Conservation (phyloP, 331 rosid species). For the Acacia pycnantha region DNA sequence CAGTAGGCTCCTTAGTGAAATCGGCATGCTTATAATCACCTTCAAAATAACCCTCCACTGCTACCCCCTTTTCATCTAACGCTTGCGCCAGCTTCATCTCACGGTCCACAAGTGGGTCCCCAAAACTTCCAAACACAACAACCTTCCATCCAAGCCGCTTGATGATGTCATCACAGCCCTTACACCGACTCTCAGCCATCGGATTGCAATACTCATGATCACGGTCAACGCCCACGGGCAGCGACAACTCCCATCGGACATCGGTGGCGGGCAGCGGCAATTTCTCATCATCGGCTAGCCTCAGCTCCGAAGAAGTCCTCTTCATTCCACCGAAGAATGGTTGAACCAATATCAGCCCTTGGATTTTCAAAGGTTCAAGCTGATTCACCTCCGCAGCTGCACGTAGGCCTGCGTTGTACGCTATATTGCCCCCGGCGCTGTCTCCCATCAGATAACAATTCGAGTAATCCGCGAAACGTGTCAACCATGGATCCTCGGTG, state of each 20-base stretch:
- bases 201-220: constrained; percentile 45
- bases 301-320: constrained; percentile 46
- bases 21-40: constrained; percentile 26
- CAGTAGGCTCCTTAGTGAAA: not conserved
- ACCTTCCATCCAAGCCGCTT: not conserved
- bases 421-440: constrained; percentile 61
- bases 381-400: constrained; percentile 27
- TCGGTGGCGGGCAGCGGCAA: constrained; percentile 37
- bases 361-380: constrained; percentile 32
- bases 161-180: constrained; percentile 13
- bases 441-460: constrained; percentile 45
- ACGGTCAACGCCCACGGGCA: constrained; percentile 44
- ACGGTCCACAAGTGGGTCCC: not conserved
- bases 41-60: constrained; percentile 38
- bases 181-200: not conserved
- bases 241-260: constrained; percentile 40
- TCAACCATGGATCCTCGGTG: constrained; percentile 45
- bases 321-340: constrained; percentile 52
- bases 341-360: constrained; percentile 47
- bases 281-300: constrained; percentile 9
- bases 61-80: constrained; percentile 33
- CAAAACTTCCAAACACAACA: not conserved
- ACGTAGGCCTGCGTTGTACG: constrained; percentile 49
- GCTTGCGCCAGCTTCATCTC: constrained; percentile 9
- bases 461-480: constrained; percentile 38